Evolutionary conservation across 768 basidiomycete genomes (phyloP), one percentile per base, ranked within the genome.

Genomic region (Cystobasidium ongulense): DNA sequence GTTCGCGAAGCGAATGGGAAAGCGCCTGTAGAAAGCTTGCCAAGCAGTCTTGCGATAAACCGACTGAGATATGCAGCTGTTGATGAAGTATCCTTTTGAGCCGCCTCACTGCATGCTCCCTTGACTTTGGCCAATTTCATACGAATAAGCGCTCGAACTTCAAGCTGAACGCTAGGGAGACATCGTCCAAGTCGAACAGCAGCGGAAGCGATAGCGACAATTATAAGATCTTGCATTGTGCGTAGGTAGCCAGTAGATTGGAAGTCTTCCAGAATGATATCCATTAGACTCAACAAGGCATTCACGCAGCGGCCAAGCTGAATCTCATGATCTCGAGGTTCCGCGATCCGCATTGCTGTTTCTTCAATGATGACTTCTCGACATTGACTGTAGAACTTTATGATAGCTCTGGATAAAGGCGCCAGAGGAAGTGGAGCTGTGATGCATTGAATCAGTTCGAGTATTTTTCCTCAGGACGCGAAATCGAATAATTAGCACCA

Each of bases 341-440:
- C 52, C n/a, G 52, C 7, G n/a, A 54, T n/a, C 13, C 57, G 57
- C 57, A 59, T 59, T 59, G 57, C 57, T 27, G 57, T 31, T 21
- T 59, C 57, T 35, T 59, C 57, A 21, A 59, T 59, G 57, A 59
- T 59, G 13, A 59, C 57, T 27, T 59, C 57, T n/a, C 52, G 52
- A 54, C 52, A 54, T 54, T 54, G 52, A 54, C 52, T 59, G 21
- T 59, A 59, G 33, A 27, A 31, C 33, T 59, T 27, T 4, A 27
- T 29, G 57, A 59, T 59, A 5, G 57, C 57, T 59, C 29, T 59
- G 11, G 57, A 59, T 35, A 59, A 23, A 35, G 52, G 57, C 11
- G 57, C 27, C 33, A 59, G 23, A 15, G 57, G 13, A 5, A 59
- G 33, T 15, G 57, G 57, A 59, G 57, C 57, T 59, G 57, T 59